Evolutionary conservation across 1,139 yeast species (phyloP).

Genomic region (Hanseniaspora sp.): DNA sequence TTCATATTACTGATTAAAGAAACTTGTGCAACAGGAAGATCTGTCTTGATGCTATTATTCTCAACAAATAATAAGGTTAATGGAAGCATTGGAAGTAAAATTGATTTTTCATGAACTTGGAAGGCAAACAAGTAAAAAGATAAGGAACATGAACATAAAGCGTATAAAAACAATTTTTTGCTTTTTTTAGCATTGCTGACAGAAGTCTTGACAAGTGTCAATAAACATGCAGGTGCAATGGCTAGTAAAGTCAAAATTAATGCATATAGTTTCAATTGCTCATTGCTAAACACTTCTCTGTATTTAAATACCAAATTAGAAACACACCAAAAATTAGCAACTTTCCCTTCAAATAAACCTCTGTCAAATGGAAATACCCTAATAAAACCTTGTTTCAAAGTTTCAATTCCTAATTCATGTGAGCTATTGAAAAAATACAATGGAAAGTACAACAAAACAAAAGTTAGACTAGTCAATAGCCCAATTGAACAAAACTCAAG

Average conservation of each 20-base stretch:
- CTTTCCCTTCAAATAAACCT: constrained; percentile 96
- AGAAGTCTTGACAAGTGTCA: constrained; percentile 41
- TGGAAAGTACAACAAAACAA: constrained; percentile 49
- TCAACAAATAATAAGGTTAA: constrained; percentile 52
- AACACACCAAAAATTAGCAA: constrained; percentile 95
- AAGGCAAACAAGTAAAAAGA: constrained; percentile 82
- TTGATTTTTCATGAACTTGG: constrained; percentile 92
- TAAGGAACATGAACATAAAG: constrained; percentile 74
- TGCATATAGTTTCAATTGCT: constrained; percentile 53
- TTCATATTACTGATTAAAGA: background rate
- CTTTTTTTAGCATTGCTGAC: constrained; percentile 19
- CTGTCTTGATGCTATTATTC: constrained; percentile 42
- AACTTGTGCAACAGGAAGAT: constrained; percentile 45
- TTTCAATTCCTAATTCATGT: constrained; percentile 26
- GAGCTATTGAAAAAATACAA: constrained; percentile 37
- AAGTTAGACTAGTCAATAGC: constrained; percentile 47
- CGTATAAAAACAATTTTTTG: constrained; percentile 50
- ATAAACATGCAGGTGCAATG: constrained; percentile 53
- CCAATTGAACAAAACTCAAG: constrained; percentile 51
- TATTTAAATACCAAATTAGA: constrained; percentile 68
- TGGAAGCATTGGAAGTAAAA: constrained; percentile 78
- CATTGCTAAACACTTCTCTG: constrained; percentile 42
- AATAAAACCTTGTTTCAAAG: constrained; percentile 37
- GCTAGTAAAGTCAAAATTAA: constrained; percentile 53
- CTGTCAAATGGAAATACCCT: constrained; percentile 86